These are phyloP conservation scores for Malus sylvestris DNA, from an alignment of 306 rosid genomes.

Conservation along the genomic window DNA sequence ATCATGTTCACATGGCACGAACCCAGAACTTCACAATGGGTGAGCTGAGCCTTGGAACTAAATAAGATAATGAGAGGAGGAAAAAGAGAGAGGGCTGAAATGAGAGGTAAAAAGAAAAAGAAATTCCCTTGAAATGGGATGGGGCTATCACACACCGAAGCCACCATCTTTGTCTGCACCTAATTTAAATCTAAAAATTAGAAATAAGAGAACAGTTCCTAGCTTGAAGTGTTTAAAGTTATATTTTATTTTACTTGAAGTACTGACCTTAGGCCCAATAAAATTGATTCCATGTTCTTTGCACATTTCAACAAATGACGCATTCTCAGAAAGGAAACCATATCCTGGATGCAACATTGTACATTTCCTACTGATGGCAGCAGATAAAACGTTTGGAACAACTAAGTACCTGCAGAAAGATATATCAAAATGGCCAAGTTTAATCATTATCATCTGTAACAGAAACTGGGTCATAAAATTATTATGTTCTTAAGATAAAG, in stretches of 20 bases:
- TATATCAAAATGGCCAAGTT: background rate
- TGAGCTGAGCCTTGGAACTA: background rate
- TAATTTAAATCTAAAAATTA: background rate
- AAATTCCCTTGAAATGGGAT: background rate
- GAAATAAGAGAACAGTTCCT: background rate
- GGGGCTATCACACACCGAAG: background rate
- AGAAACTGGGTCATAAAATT: background rate
- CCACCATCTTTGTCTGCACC: background rate
- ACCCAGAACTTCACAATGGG: background rate
- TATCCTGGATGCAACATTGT: slow-evolving; percentile 99
- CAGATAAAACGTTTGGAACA: slow-evolving; percentile 81
- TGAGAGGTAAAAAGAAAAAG: background rate
- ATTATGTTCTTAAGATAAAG: background rate
- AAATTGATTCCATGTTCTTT: slow-evolving; percentile 85
- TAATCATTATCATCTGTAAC: background rate
- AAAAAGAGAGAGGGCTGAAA: background rate
- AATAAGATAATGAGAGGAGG: background rate
- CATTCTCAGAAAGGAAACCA: slow-evolving; percentile 98
- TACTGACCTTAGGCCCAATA: slow-evolving; percentile 89
- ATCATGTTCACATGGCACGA: background rate
- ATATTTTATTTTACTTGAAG: background rate
- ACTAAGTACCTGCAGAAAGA: slow-evolving; percentile 55
- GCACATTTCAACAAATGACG: slow-evolving; percentile 91
- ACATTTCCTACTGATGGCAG: slow-evolving; percentile 71
- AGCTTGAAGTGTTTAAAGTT: background rate